phyloP scores from a whole-genome alignment of 768 basidiomycete genomes.

The Gloeophyllum trabeum region DNA sequence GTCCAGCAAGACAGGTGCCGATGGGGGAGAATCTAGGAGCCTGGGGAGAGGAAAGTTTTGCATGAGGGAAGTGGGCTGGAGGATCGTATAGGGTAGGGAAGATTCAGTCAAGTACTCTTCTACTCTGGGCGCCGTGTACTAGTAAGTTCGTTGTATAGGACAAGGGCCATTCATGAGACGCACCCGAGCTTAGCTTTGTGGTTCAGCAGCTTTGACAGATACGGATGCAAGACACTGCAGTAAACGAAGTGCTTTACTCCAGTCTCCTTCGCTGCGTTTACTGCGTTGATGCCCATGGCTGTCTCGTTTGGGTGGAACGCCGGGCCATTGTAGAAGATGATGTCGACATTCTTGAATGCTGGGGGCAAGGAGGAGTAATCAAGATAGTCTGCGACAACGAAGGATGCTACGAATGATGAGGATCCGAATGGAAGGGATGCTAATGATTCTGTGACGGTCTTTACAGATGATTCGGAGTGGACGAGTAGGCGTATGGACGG shows the following conservation, averaged over 20 bases:
- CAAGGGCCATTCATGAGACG: slow-evolving; percentile 1
- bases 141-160: not conserved
- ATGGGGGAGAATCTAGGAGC: slow-evolving; percentile 2
- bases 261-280: slow-evolving; percentile 20
- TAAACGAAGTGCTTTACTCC: slow-evolving; percentile 22
- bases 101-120: slow-evolving; percentile 26
- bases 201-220: slow-evolving; percentile 17
- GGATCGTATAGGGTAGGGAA: slow-evolving; percentile 24
- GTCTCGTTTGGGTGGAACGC: slow-evolving; percentile 16
- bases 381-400: slow-evolving; percentile 13
- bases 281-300: slow-evolving; percentile 19
- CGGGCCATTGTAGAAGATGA: slow-evolving; percentile 19
- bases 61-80: slow-evolving; percentile 23
- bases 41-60: slow-evolving; percentile 17
- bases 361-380: slow-evolving; percentile 12
- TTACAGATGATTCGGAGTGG: slow-evolving; percentile 8
- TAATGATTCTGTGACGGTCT: slow-evolving; percentile 8
- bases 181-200: slow-evolving; percentile 16
- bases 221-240: slow-evolving; percentile 20
- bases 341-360: slow-evolving; percentile 13
- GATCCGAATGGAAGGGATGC: slow-evolving; percentile 9
- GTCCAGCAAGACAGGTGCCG: slow-evolving; percentile 9
- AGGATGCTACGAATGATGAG: too few relatives aligned
- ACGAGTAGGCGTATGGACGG: slow-evolving; percentile 15
- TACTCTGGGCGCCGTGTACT: slow-evolving; percentile 10